Evolutionary conservation across 2,329 filamentous ascomycete species (phyloP).

Genomic region (Alternaria sp.): DNA sequence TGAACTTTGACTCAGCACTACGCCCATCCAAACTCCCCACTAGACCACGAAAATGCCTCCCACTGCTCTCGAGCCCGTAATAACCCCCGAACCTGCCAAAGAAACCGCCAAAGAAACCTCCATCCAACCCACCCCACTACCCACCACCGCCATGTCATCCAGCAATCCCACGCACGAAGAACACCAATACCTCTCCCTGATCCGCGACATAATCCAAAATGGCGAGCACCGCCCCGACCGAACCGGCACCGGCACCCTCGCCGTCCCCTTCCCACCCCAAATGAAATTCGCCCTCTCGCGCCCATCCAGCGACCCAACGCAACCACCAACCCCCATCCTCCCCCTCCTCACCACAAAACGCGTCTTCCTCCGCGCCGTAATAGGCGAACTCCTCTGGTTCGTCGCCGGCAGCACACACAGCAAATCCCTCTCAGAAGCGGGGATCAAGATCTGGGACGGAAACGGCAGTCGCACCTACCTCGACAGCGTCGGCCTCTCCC

Average conservation of each 20-base stretch:
- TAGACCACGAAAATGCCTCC: conserved; percentile 32
- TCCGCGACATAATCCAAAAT: conserved; percentile 78
- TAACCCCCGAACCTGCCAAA: conserved; percentile 24
- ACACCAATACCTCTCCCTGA: conserved; percentile 89
- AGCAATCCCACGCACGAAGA: conserved; percentile 71
- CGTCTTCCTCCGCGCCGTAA: conserved; percentile 87
- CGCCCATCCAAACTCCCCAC: not conserved
- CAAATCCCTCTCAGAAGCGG: conserved; percentile 73
- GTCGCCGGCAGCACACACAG: conserved; percentile 84
- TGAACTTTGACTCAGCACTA: not conserved
- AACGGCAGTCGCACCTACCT: conserved; percentile 92
- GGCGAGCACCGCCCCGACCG: conserved; percentile 91
- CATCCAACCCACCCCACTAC: conserved; percentile 17
- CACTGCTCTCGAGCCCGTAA: conserved; percentile 31
- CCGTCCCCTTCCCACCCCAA: conserved; percentile 84
- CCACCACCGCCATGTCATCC: conserved; percentile 12
- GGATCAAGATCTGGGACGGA: conserved; percentile 98
- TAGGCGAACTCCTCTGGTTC: conserved; percentile 97
- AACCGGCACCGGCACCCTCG: conserved; percentile 91
- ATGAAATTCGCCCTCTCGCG: conserved; percentile 84
- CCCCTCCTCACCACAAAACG: conserved; percentile 97
- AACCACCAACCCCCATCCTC: conserved; percentile 66
- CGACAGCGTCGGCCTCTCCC: conserved; percentile 78
- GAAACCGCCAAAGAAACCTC: conserved; percentile 27
- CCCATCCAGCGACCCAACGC: conserved; percentile 48